A percentile compares a stretch with the other conserved stretches of the same genome.
Conservation (phyloP, 805 yeast species). For the Candida hungchunana region DNA sequence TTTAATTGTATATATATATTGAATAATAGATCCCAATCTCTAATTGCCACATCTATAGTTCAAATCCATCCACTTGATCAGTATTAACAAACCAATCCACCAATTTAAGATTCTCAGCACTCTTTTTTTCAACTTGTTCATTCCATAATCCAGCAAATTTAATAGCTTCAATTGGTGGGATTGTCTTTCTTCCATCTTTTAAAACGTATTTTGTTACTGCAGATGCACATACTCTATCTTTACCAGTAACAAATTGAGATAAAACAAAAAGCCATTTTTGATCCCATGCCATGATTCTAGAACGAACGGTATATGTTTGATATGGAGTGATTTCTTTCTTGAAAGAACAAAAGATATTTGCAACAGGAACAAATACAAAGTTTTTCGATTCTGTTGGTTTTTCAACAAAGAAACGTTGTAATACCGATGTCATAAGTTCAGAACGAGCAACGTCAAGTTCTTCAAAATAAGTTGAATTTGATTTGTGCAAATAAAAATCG, state of each 20-base stretch:
- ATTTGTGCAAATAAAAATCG: slow-evolving; percentile 84
- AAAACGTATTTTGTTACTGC: slow-evolving; percentile 77
- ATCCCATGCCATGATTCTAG: slow-evolving; percentile 77
- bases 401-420: slow-evolving; percentile 51
- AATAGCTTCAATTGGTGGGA: slow-evolving; percentile 59
- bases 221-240: slow-evolving; percentile 42
- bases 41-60: slow-evolving; percentile 5
- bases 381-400: slow-evolving; percentile 38
- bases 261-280: slow-evolving; percentile 77
- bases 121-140: slow-evolving; percentile 43
- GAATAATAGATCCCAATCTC: not conserved
- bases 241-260: slow-evolving; percentile 49
- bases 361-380: slow-evolving; percentile 64
- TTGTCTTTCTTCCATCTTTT: slow-evolving; percentile 72
- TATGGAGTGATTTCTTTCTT: slow-evolving; percentile 71
- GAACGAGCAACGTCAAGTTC: slow-evolving; percentile 81
- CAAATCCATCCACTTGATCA: slow-evolving; percentile 31
- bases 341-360: slow-evolving; percentile 62
- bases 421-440: slow-evolving; percentile 49
- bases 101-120: slow-evolving; percentile 35
- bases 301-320: slow-evolving; percentile 48
- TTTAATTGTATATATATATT: too few relatives aligned
- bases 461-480: slow-evolving; percentile 77
- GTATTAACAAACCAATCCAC: slow-evolving; percentile 37
- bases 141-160: slow-evolving; percentile 51